Evolutionary conservation across 768 basidiomycete species (phyloP).

Genomic region (Vararia minispora): DNA sequence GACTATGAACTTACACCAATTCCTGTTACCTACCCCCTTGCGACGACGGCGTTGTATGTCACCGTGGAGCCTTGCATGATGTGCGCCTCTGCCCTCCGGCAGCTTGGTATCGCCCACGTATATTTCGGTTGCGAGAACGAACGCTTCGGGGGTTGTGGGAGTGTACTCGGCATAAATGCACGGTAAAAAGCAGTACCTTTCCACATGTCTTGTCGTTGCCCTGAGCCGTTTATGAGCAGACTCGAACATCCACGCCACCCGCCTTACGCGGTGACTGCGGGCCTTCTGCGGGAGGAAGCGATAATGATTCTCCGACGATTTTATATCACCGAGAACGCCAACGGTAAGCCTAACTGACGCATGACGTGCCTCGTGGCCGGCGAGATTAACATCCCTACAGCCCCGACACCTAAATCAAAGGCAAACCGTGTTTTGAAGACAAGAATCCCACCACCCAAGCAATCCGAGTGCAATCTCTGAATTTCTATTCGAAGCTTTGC

Average conservation of each 20-base stretch:
- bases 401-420: constrained; percentile 86
- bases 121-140: constrained; percentile 94
- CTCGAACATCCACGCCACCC: constrained; percentile 64
- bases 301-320: constrained; percentile 51
- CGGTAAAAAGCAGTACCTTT: constrained; percentile 35
- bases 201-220: constrained; percentile 1
- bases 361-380: constrained; percentile 10
- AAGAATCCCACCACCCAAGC: constrained; percentile 35
- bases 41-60: constrained; percentile 81
- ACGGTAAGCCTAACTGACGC: constrained; percentile 44
- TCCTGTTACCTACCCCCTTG: constrained; percentile 48
- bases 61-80: constrained; percentile 99
- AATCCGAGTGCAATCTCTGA: neutral
- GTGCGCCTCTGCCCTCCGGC: constrained; percentile 94
- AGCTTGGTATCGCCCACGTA: constrained; percentile 84
- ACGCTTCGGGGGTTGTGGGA: constrained; percentile 93
- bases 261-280: constrained; percentile 57
- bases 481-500: constrained; percentile 8
- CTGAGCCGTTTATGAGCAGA: constrained; percentile 24
- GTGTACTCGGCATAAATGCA: constrained; percentile 81
- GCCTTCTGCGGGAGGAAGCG: constrained; percentile 36
- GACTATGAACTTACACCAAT: constrained; percentile 45
- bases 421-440: constrained; percentile 77
- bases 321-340: constrained; percentile 82
- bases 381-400: constrained; percentile 28